Conservation (phyloP, 2,329 filamentous ascomycete species). For the Davidsoniella virescens region DNA sequence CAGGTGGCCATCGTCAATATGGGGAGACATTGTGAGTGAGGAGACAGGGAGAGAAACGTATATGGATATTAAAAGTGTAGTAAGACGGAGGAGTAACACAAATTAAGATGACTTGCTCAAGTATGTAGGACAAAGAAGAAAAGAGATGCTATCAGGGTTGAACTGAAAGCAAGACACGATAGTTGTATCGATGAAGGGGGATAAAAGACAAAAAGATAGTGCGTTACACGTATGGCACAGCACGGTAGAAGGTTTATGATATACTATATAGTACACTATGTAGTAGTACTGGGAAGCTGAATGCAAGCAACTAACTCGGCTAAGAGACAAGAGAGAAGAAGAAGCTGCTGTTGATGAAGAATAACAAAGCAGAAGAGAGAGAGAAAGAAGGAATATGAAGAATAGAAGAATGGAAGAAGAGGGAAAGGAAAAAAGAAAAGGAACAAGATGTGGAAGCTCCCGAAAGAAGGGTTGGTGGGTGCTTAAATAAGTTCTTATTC, state of each 20-base stretch:
- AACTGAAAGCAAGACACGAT: neutral
- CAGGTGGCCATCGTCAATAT: constrained; percentile 12
- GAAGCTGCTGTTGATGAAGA: neutral
- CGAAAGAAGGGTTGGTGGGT: too few relatives aligned
- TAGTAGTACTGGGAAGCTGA: neutral
- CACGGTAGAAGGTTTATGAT: neutral
- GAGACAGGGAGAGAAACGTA: neutral
- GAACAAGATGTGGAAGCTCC: too few relatives aligned
- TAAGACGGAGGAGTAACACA: too few relatives aligned
- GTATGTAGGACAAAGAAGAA: neutral
- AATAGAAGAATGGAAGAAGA: constrained; percentile 1
- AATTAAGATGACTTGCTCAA: neutral
- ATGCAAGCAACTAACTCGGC: neutral
- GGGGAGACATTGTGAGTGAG: constrained; percentile 14
- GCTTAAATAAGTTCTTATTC: too few relatives aligned
- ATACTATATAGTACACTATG: neutral
- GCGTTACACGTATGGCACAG: too few relatives aligned
- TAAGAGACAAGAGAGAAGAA: constrained; percentile 2
- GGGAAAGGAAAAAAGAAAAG: neutral
- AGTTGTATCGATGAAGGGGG: neutral
- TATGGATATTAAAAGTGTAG: neutral
- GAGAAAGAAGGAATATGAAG: constrained; percentile 2
- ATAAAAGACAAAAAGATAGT: neutral
- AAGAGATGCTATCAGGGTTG: neutral
- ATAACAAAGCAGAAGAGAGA: neutral